Evolutionary conservation across 371 early-diverging fungal species (phyloP).

Genomic region (Zychaea mexicana): DNA sequence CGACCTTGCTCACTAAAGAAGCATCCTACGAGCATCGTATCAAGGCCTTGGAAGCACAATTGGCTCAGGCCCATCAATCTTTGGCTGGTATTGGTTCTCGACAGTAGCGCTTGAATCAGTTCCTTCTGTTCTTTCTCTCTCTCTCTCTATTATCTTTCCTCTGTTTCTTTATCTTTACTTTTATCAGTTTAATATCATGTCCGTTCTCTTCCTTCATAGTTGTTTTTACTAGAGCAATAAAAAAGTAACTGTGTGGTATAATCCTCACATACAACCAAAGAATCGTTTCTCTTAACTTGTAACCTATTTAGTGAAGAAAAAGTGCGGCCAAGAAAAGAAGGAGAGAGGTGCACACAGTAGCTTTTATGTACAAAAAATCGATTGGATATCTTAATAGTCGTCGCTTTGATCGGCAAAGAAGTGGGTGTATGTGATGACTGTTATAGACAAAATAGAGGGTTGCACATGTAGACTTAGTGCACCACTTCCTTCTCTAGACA

Average conservation of each 20-base stretch:
- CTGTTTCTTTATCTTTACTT: conserved; percentile 5
- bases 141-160: not conserved
- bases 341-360: not conserved
- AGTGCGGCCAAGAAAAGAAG: not conserved
- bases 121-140: conserved; percentile 1
- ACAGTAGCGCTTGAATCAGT: conserved; percentile 11
- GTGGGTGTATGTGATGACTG: conserved; percentile 55
- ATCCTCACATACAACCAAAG: not conserved
- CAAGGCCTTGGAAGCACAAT: conserved; percentile 59
- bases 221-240: not conserved
- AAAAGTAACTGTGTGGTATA: not conserved
- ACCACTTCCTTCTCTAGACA: not conserved
- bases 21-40: conserved; percentile 62
- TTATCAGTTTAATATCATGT: conserved; percentile 5
- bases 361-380: not conserved
- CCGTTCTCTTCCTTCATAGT: not conserved
- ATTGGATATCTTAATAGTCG: conserved; percentile 34
- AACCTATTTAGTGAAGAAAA: too few species aligned
- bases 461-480: not conserved
- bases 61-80: conserved; percentile 62
- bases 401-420: conserved; percentile 45
- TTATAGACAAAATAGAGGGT: not conserved
- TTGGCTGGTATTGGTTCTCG: conserved; percentile 26
- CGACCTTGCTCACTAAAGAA: conserved; percentile 55
- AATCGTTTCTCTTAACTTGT: too few species aligned